Evolutionary conservation across 768 basidiomycete genomes (phyloP), one percentile per base, ranked within the genome.

Genomic region (Megacollybia marginata): DNA sequence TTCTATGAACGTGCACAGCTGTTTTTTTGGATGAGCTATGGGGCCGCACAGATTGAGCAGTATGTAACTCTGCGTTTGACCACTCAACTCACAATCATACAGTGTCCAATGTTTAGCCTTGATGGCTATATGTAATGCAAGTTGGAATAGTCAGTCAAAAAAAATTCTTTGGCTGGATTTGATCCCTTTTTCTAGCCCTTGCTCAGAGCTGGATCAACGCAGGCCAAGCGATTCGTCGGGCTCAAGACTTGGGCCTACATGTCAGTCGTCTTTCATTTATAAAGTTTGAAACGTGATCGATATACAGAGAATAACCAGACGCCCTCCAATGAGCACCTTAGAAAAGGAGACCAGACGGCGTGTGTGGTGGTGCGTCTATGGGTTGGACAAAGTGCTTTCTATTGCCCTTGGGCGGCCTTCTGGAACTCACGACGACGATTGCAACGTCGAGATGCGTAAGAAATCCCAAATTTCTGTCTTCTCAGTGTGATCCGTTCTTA

Each of bases 281-380:
- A 16, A 33, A 9, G 9, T 34, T 35, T 35, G 12, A 33, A 18
- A 7, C 42, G 20, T 7, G 46, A 33, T 28, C 7, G 13, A 23
- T 33, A 28, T 42, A 15, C 32, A 57, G 55, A 46, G 55, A 13
- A 49, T 53, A 19, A 46, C 52, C 18, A 43, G 55, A 47, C 48
- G 49, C 5, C 40, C 50, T 16, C 48, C 48, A 6, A 13, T 57
- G 32, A 50, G 47, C 5, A 36, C 48, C 32, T 45, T 57, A 18
- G 51, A 57, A 31, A 56, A 53, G 38, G 56, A 57, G 42, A 50
- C 53, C 20, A 47, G 56, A 43, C 46, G 55, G 40, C 54, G 56
- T 8, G 55, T 57, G 13, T 57, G 56, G 56, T 57, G 56, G 56
- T 57, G 56, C 43, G 56, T 57, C 7, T 57, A 57, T 36, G 55